A percentile compares a stretch with the other conserved stretches of the same genome.
Evolutionary conservation across 2,329 filamentous ascomycete species (phyloP).

Genomic region (Elsinoe arachidis): DNA sequence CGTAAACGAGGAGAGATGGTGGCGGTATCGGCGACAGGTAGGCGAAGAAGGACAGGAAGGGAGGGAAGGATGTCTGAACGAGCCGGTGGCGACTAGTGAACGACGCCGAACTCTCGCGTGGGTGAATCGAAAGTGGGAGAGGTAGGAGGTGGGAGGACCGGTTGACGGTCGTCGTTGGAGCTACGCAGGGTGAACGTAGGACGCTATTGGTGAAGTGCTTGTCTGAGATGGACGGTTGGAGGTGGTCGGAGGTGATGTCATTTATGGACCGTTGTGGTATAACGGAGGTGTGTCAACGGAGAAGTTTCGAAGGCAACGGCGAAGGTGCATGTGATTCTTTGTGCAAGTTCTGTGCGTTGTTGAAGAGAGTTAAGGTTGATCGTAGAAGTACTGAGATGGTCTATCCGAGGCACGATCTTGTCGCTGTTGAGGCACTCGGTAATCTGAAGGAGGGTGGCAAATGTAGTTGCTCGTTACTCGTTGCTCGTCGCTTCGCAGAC

Average conservation of each 20-base stretch:
- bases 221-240: neutral
- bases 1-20: neutral
- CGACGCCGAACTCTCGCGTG: neutral
- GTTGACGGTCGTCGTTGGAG: neutral
- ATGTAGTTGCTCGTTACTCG: neutral
- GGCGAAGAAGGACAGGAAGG: neutral
- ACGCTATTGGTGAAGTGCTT: neutral
- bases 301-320: conserved; percentile 1
- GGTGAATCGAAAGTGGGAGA: neutral
- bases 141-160: neutral
- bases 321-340: conserved; percentile 4
- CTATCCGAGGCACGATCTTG: neutral
- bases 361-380: neutral
- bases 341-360: neutral
- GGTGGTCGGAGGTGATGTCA: neutral
- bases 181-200: neutral
- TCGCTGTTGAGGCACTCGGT: neutral
- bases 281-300: neutral
- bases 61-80: neutral
- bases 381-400: neutral
- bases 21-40: neutral
- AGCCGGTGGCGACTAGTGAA: neutral
- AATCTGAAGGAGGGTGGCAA: neutral
- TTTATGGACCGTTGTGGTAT: neutral
- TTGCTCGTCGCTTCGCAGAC: neutral